These are phyloP conservation scores for Heteromeles arbutifolia DNA, from an alignment of 306 rosid species.

Conservation along the genomic window DNA sequence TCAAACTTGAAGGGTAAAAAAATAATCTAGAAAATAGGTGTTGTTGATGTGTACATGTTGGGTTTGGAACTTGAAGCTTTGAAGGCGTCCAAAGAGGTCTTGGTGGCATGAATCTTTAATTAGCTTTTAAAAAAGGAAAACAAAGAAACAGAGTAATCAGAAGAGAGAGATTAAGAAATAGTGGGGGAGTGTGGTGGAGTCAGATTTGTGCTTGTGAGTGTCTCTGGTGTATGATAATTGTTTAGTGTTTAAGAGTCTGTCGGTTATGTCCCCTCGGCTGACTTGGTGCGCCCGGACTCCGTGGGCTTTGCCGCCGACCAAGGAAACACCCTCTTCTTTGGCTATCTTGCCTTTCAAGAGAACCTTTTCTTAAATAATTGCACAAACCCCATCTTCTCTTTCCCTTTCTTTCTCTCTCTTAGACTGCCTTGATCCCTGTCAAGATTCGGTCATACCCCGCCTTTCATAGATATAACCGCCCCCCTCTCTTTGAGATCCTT, in stretches of 20 bases:
- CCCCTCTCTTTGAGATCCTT: conserved; percentile 32
- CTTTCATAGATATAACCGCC: conserved; percentile 27
- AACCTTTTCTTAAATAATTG: conserved; percentile 55
- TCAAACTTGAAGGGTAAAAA: conserved; percentile 51
- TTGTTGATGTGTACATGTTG: conserved; percentile 31
- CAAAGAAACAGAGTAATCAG: conserved; percentile 55
- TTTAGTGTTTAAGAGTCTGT: conserved; percentile 67
- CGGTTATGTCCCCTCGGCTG: conserved; percentile 79
- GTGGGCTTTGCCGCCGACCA: conserved; percentile 97
- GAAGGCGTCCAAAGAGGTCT: conserved; percentile 23
- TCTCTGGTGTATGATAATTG: conserved; percentile 55
- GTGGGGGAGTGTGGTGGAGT: conserved; percentile 73
- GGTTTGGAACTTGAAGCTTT: conserved; percentile 70
- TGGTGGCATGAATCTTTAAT: conserved; percentile 41
- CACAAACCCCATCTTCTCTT: conserved; percentile 27
- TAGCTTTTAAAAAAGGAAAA: conserved; percentile 26
- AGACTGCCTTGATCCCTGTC: conserved; percentile 65
- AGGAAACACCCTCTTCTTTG: conserved; percentile 82
- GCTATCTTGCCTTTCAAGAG: conserved; percentile 76
- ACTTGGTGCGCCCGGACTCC: conserved; percentile 75
- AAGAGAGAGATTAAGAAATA: conserved; percentile 40
- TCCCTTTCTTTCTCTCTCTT: conserved; percentile 47
- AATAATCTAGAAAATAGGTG: background rate
- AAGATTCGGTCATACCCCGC: conserved; percentile 54
- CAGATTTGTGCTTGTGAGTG: conserved; percentile 71